Evolutionary conservation across 306 rosid genomes (phyloP).

Genomic region (Quercus parvula): DNA sequence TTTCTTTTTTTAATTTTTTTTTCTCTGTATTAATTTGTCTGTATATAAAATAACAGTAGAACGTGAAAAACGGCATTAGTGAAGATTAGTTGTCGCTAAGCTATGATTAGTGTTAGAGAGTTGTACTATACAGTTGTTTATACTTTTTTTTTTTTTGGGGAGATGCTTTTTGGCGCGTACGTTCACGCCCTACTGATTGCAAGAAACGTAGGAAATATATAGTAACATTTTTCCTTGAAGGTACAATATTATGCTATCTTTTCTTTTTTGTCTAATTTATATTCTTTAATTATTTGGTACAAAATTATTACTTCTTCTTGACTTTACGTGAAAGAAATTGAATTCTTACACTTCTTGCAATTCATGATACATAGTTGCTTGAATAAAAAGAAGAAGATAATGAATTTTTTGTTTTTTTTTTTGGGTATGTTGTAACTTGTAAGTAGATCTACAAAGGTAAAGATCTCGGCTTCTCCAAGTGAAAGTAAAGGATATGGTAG

Average conservation of each 20-base stretch:
- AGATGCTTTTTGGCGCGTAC: conserved; percentile 7
- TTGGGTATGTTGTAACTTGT: not conserved
- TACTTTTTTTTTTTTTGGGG: conserved; percentile 1
- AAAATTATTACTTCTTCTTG: no score
- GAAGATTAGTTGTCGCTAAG: not conserved
- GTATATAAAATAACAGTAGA: conserved; percentile 41
- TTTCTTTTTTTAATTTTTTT: not conserved
- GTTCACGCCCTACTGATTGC: not conserved
- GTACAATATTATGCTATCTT: not conserved
- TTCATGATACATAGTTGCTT: not conserved
- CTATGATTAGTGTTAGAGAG: not conserved
- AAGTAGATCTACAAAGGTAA: not conserved
- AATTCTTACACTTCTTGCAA: not conserved
- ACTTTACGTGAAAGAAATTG: not conserved
- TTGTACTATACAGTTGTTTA: conserved; percentile 21
- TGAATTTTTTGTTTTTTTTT: not conserved
- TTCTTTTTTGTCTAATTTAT: not conserved
- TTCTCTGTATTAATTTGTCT: conserved; percentile 6
- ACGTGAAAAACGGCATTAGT: conserved; percentile 26
- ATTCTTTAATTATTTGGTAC: no score
- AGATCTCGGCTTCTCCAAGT: not conserved
- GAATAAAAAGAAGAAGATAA: not conserved
- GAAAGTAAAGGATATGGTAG: conserved; percentile 20
- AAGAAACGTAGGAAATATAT: not conserved
- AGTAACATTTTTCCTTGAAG: not conserved